Evolutionary conservation across 306 rosid genomes (phyloP), one percentile per base, ranked within the genome.

Genomic region (Psophocarpus tetragonolobus): DNA sequence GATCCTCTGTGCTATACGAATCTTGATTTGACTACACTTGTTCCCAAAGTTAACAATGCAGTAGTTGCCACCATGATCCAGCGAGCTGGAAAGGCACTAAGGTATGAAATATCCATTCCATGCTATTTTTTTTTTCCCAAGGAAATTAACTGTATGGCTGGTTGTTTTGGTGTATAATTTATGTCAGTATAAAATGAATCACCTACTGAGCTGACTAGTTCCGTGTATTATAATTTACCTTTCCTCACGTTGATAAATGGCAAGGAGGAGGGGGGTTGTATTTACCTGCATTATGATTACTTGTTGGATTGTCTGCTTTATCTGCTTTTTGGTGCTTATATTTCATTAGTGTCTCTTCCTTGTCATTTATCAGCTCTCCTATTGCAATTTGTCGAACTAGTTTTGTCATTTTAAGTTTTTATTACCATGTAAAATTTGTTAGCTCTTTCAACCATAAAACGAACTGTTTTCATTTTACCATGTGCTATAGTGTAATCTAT

Each of bases 1-100:
- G 97, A 95, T 89, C 93, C 99, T 78, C 69, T 87, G 41, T 92
- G 99, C 88, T 95, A 92, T 73, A 69, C 91, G 75, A 81, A 91
- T 82, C 84, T 95, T 86, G 98, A 95, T 84, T 90, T 95, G 87
- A 87, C 87, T 8, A 88, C 97, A 15, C 87, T 79, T 73, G 90
- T 87, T 74, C 97, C 99, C 0, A 95, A 93, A 81, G 99, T 95
- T 79, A 95, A 95, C 84, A 92, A 95, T 90, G 94, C 97, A 3
- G 97, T 95, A 1, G 97, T 95, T 57, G 91, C 99, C 72, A 92
- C 97, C 1, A 92, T 91, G 97, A 91, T 95, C 80, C 97, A 89
- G 64, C 91, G 97, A 20, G 97, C 99, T n/a, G 99, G 97, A 73
- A 90, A 86, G 83, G 77, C 91, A 61, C 92, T 95, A 32, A 90